Evolutionary conservation across 208 protist species (phyloP).

Genomic region (Spongospora subterranea): DNA sequence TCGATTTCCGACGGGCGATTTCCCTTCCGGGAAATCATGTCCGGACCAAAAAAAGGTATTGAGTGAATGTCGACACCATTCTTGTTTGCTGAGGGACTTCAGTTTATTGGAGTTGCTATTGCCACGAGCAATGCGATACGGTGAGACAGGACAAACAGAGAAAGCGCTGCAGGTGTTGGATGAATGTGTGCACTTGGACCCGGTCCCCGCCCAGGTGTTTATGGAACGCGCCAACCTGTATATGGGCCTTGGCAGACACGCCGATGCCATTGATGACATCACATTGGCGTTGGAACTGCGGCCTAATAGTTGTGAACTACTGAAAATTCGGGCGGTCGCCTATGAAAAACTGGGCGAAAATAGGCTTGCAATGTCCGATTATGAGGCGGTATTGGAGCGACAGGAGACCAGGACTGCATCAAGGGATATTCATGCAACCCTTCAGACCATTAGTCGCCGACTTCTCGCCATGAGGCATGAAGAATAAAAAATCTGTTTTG

Average conservation of each 20-base stretch:
- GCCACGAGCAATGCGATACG: not conserved
- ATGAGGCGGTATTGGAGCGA: not conserved
- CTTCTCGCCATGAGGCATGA: no score
- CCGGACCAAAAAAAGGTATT: slow-evolving; percentile 27
- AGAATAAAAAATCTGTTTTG: no score
- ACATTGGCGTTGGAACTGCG: slow-evolving; percentile 50
- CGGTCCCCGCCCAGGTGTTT: slow-evolving; percentile 41
- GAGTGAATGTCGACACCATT: not conserved
- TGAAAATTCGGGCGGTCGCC: not conserved
- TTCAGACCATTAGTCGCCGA: no score
- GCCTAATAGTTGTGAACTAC: slow-evolving; percentile 6
- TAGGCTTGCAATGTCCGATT: not conserved
- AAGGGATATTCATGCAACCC: no score
- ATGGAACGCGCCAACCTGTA: not conserved
- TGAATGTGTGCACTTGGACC: slow-evolving; percentile 15
- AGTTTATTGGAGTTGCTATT: slow-evolving; percentile 49
- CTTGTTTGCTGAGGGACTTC: not conserved
- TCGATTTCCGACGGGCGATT: not conserved
- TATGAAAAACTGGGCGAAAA: not conserved
- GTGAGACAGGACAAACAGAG: not conserved
- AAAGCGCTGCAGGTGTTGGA: not conserved
- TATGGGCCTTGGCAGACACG: not conserved
- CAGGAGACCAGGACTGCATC: not conserved
- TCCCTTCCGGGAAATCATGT: not conserved
- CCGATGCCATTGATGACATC: slow-evolving; percentile 35